phyloP scores from a whole-genome alignment of 352 stramenopile genomes.

The Phytophthora pistaciae region DNA sequence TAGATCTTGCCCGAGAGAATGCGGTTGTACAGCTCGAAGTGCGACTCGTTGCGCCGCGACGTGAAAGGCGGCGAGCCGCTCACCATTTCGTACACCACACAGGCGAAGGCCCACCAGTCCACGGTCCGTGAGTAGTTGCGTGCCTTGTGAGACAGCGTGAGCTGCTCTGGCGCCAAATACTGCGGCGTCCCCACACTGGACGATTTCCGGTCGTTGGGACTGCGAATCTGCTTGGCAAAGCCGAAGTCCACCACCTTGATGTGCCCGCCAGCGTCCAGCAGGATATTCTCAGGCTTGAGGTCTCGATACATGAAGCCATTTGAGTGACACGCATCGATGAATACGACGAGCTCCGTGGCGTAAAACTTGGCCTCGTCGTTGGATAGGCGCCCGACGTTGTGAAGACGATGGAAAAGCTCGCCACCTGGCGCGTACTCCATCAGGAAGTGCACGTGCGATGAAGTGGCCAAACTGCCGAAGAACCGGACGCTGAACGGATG shows the following conservation, averaged over 20 bases:
- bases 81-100: constrained; percentile 86
- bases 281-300: constrained; percentile 93
- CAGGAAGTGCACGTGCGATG: constrained; percentile 71
- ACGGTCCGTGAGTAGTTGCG: constrained; percentile 80
- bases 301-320: constrained; percentile 87
- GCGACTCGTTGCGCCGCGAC: constrained; percentile 79
- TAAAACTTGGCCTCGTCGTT: constrained; percentile 87
- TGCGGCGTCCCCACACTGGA: constrained; percentile 74
- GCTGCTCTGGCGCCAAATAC: constrained; percentile 80
- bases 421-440: constrained; percentile 76
- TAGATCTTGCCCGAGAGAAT: constrained; percentile 77
- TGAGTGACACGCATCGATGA: constrained; percentile 60
- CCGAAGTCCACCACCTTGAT: constrained; percentile 79
- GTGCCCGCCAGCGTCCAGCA: constrained; percentile 78
- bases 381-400: constrained; percentile 58
- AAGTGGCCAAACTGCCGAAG: constrained; percentile 73
- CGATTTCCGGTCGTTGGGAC: constrained; percentile 48
- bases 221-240: constrained; percentile 58
- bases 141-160: constrained; percentile 61
- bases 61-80: constrained; percentile 80
- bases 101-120: constrained; percentile 89
- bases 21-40: constrained; percentile 88
- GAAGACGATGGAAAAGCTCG: constrained; percentile 70
- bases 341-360: constrained; percentile 68
- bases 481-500: constrained; percentile 64